A percentile compares a stretch with the other conserved stretches of the same genome.
These are phyloP conservation scores for Lactifluus echinatus DNA, from an alignment of 768 basidiomycete genomes.

Conservation along the genomic window DNA sequence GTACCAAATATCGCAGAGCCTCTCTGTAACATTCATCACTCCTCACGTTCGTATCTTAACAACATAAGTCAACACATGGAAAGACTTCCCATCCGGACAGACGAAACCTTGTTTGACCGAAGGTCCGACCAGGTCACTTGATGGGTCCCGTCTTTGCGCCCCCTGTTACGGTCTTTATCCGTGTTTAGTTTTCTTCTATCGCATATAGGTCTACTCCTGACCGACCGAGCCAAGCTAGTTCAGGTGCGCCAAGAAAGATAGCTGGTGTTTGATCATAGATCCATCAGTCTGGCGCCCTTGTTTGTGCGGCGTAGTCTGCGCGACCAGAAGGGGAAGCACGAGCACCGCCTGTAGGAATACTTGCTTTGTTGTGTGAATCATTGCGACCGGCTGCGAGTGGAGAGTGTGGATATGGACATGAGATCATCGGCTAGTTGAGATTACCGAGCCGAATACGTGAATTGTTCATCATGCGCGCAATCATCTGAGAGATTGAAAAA, in stretches of 20 bases:
- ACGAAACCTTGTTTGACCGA: conserved; percentile 15
- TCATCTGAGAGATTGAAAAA: neutral
- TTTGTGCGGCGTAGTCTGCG: neutral
- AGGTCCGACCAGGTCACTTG: conserved; percentile 6
- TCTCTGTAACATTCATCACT: neutral
- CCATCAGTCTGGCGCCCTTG: conserved; percentile 1
- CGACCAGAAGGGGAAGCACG: neutral
- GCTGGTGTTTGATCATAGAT: neutral
- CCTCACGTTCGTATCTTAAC: neutral
- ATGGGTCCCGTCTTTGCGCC: neutral
- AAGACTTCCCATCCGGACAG: conserved; percentile 3
- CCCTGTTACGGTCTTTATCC: neutral
- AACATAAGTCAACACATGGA: neutral
- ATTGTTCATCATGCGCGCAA: neutral
- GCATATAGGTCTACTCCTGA: neutral
- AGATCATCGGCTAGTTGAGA: neutral
- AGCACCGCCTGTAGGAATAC: neutral
- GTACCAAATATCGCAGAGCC: neutral
- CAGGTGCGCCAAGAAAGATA: neutral
- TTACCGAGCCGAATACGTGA: neutral
- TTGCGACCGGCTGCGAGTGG: neutral
- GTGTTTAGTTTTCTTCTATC: neutral
- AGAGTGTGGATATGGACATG: neutral
- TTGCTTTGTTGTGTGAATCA: neutral
- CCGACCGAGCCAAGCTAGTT: neutral